phyloP scores from a whole-genome alignment of 1,284 basidiomycete genomes.

The Schizophyllum commune region DNA sequence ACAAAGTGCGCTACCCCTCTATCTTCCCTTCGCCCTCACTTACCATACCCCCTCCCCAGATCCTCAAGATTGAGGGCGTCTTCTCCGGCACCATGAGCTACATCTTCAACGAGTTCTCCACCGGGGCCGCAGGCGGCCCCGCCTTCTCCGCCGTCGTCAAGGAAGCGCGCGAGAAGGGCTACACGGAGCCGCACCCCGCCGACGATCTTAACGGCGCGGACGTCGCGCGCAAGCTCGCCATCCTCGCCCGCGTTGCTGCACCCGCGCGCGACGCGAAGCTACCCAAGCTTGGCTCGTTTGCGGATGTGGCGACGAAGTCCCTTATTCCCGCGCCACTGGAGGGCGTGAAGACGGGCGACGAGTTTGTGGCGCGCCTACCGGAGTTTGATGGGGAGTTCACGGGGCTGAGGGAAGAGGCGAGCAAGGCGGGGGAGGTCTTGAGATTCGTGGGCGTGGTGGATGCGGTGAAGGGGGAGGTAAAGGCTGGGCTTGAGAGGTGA shows the following conservation, averaged over 20 bases:
- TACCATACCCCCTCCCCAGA: conserved; percentile 27
- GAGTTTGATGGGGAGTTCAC: conserved; percentile 84
- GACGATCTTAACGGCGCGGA: conserved; percentile 96
- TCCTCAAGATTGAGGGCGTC: conserved; percentile 78
- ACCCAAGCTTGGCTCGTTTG: conserved; percentile 49
- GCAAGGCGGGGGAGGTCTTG: conserved; percentile 73
- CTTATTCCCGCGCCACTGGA: conserved; percentile 78
- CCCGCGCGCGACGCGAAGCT: conserved; percentile 20
- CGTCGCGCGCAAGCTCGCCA: conserved; percentile 95
- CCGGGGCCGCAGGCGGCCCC: conserved; percentile 46
- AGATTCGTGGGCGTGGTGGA: conserved; percentile 96
- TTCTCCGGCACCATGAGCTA: conserved; percentile 96
- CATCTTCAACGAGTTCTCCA: conserved; percentile 97
- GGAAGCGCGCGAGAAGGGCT: conserved; percentile 87
- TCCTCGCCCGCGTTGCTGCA: conserved; percentile 70
- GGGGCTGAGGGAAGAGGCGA: conserved; percentile 70
- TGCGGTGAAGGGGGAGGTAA: conserved; percentile 63
- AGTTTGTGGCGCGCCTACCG: conserved; percentile 76
- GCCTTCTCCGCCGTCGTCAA: conserved; percentile 87
- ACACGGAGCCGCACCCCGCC: conserved; percentile 96
- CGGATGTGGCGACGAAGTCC: conserved; percentile 77
- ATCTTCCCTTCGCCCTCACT: neutral
- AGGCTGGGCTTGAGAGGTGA: conserved; percentile 83
- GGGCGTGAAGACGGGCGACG: conserved; percentile 62
- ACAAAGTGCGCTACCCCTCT: conserved; percentile 51